These are phyloP conservation scores for Verticillium nonalfalfae DNA, from an alignment of 2,329 filamentous ascomycete species.

Conservation along the genomic window DNA sequence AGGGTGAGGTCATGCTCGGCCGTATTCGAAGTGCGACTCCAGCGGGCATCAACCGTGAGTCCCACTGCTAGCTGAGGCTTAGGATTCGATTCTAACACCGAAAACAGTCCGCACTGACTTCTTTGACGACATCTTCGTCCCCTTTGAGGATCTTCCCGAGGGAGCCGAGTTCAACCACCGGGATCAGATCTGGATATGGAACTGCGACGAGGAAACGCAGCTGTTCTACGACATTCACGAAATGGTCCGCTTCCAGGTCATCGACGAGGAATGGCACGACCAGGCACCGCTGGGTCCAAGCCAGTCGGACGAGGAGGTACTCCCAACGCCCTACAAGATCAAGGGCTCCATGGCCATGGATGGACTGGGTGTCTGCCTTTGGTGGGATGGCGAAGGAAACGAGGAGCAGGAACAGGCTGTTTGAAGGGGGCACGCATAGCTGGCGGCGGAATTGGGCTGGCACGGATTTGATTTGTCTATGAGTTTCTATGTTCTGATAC, in stretches of 20 bases:
- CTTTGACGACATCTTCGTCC: conserved; percentile 88
- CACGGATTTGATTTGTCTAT: background rate
- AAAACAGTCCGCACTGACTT: conserved; percentile 73
- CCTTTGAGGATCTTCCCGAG: conserved; percentile 64
- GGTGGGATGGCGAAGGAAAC: conserved; percentile 44
- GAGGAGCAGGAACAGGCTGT: background rate
- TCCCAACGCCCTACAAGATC: conserved; percentile 64
- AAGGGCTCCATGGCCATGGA: conserved; percentile 58
- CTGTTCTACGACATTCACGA: conserved; percentile 90
- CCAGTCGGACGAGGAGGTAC: conserved; percentile 53
- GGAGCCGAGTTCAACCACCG: conserved; percentile 68
- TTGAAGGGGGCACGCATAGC: background rate
- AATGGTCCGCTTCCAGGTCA: conserved; percentile 77
- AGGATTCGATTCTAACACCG: too few relatives aligned
- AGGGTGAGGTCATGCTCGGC: conserved; percentile 83
- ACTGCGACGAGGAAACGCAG: conserved; percentile 57
- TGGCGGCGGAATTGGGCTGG: background rate
- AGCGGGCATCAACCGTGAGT: conserved; percentile 63
- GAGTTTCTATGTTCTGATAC: conserved; percentile 22
- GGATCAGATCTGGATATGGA: conserved; percentile 82
- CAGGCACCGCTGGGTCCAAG: conserved; percentile 66
- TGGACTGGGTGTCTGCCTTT: conserved; percentile 56
- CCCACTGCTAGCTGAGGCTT: too few relatives aligned
- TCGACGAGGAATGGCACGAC: conserved; percentile 87
- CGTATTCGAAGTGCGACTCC: conserved; percentile 71